These are phyloP conservation scores for Sporothrix euskadiensis DNA, from an alignment of 2,329 filamentous ascomycete genomes.

Conservation along the genomic window DNA sequence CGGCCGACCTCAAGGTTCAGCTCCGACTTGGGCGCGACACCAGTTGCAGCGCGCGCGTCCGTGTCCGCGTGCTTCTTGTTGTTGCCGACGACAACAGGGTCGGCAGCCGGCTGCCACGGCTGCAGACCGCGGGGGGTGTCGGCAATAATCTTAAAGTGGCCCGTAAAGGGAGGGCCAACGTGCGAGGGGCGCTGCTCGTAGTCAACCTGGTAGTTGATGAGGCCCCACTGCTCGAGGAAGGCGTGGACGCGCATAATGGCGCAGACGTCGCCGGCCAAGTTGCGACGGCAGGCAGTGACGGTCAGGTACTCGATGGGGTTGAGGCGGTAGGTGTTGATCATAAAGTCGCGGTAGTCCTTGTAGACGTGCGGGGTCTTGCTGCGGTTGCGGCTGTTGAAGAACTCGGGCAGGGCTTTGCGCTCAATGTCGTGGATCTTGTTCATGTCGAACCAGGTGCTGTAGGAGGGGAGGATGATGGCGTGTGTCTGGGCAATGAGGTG, in stretches of 20 bases:
- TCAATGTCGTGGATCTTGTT: constrained; percentile 86
- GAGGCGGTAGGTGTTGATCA: constrained; percentile 98
- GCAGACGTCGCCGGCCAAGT: constrained; percentile 94
- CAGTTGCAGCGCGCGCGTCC: constrained; percentile 69
- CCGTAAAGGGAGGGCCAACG: constrained; percentile 94
- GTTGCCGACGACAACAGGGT: constrained; percentile 64
- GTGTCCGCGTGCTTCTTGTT: constrained; percentile 66
- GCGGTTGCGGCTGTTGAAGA: constrained; percentile 97
- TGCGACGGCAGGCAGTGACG: constrained; percentile 91
- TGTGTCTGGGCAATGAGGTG: constrained; percentile 93
- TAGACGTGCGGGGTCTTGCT: constrained; percentile 98
- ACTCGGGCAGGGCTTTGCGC: constrained; percentile 91
- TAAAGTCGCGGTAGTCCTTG: constrained; percentile 98
- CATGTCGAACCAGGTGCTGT: constrained; percentile 99
- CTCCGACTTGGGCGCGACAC: constrained; percentile 70
- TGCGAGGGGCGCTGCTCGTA: constrained; percentile 92
- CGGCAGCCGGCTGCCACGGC: constrained; percentile 87
- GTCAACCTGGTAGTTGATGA: constrained; percentile 99
- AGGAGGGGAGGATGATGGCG: constrained; percentile 93
- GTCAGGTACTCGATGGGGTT: constrained; percentile 96
- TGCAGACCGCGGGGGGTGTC: constrained; percentile 94
- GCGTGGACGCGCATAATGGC: constrained; percentile 98
- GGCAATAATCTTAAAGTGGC: constrained; percentile 93
- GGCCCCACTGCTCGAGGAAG: constrained; percentile 96
- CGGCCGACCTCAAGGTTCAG: constrained; percentile 90